Conservation (phyloP, 2,329 filamentous ascomycete genomes). For the Aspergillus awamori region DNA sequence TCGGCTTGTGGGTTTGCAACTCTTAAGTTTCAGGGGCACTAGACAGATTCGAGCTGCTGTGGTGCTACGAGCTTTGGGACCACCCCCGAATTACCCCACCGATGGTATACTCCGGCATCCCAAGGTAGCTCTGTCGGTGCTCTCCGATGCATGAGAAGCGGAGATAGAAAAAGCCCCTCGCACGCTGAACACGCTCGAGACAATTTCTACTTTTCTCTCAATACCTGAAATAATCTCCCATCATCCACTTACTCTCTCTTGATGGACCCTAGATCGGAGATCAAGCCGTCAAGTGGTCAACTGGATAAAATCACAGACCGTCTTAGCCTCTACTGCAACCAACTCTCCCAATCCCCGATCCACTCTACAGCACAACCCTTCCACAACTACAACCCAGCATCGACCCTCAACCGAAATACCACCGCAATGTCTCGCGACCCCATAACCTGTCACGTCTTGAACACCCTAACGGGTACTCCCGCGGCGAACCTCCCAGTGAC, state of each 20-base stretch:
- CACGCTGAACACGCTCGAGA: not conserved
- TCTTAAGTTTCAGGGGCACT: not conserved
- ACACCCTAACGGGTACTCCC: constrained; percentile 51
- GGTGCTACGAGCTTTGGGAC: not conserved
- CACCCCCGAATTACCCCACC: constrained; percentile 16
- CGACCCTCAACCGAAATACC: constrained; percentile 18
- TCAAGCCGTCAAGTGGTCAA: constrained; percentile 20
- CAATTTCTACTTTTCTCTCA: constrained; percentile 1
- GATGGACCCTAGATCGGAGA: constrained; percentile 28
- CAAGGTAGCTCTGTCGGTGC: constrained; percentile 32
- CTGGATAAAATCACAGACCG: constrained; percentile 34
- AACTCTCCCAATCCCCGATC: constrained; percentile 24
- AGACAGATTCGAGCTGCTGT: not conserved
- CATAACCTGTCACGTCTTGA: constrained; percentile 55
- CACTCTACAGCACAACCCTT: constrained; percentile 16
- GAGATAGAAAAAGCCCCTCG: constrained; percentile 24
- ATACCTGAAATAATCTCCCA: not conserved
- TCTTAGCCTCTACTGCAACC: constrained; percentile 39
- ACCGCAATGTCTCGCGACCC: constrained; percentile 46
- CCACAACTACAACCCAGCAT: constrained; percentile 11
- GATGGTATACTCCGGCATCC: constrained; percentile 27
- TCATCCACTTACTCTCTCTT: constrained; percentile 19
- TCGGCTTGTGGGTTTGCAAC: not conserved
- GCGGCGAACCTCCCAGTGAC: constrained; percentile 52
- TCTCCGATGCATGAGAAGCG: constrained; percentile 36